phyloP scores from a whole-genome alignment of 495 filamentous ascomycete genomes.

The Podospora conica region DNA sequence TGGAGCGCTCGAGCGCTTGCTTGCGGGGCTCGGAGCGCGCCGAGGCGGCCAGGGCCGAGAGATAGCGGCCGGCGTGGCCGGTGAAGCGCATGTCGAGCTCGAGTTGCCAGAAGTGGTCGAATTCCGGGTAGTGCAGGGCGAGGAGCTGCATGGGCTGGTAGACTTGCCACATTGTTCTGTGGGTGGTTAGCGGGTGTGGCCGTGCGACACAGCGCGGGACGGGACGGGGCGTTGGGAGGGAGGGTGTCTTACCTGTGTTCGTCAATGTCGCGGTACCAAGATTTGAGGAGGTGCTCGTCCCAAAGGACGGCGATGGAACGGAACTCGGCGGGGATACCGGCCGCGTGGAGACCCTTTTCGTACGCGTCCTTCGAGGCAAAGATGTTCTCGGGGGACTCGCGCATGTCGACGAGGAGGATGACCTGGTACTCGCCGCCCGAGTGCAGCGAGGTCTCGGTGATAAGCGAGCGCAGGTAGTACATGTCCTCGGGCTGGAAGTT shows the following conservation, averaged over 20 bases:
- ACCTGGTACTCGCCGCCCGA: constrained; percentile 55
- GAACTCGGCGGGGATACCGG: constrained; percentile 49
- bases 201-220: not conserved
- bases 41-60: constrained; percentile 40
- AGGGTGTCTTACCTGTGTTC: constrained; percentile 28
- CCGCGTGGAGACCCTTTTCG: constrained; percentile 39
- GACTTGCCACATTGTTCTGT: constrained; percentile 33
- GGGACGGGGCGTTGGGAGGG: not conserved
- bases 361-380: constrained; percentile 46
- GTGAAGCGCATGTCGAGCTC: constrained; percentile 56
- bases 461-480: constrained; percentile 48
- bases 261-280: constrained; percentile 34
- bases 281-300: constrained; percentile 40
- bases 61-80: constrained; percentile 51
- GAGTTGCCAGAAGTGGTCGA: constrained; percentile 57
- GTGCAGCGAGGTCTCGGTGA: constrained; percentile 48
- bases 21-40: constrained; percentile 51
- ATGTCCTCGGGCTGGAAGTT: constrained; percentile 37
- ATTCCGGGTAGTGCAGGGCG: constrained; percentile 50
- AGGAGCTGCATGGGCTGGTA: constrained; percentile 50
- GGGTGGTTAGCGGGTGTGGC: not conserved
- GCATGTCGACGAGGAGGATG: constrained; percentile 53
- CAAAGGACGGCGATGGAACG: constrained; percentile 51
- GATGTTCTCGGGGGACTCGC: constrained; percentile 46
- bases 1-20: constrained; percentile 32